Evolutionary conservation across 2,329 filamentous ascomycete genomes (phyloP).

Genomic region (Colletotrichum musicola): DNA sequence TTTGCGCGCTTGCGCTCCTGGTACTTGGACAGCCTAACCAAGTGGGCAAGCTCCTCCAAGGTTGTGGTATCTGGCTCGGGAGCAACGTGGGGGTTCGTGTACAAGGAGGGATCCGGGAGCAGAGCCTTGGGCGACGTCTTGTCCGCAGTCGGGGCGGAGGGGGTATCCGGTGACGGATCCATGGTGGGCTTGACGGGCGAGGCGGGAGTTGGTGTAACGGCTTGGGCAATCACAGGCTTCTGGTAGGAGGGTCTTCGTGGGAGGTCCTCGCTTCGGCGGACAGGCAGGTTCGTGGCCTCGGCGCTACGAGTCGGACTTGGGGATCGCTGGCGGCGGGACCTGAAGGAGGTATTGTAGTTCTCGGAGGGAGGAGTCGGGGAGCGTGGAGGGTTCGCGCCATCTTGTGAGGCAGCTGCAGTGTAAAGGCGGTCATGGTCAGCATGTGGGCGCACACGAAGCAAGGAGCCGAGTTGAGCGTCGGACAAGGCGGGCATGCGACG

Average conservation of each 20-base stretch:
- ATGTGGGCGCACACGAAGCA: conserved; percentile 13
- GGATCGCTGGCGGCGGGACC: conserved; percentile 65
- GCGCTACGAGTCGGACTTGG: conserved; percentile 66
- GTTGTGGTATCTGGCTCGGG: conserved; percentile 75
- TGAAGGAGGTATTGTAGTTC: conserved; percentile 68
- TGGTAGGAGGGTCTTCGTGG: conserved; percentile 56
- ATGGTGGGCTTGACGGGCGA: conserved; percentile 40
- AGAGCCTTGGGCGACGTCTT: conserved; percentile 63
- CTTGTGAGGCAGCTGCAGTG: conserved; percentile 62
- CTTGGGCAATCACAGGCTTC: conserved; percentile 65
- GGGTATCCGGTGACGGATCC: conserved; percentile 43
- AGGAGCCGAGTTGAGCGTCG: conserved; percentile 13
- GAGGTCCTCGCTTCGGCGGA: conserved; percentile 59
- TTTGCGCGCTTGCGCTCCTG: conserved; percentile 84
- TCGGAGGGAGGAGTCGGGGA: conserved; percentile 53
- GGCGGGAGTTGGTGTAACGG: conserved; percentile 47
- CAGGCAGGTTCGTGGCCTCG: conserved; percentile 56
- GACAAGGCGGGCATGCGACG: conserved; percentile 51
- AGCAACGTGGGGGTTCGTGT: conserved; percentile 71
- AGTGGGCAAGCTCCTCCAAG: conserved; percentile 81
- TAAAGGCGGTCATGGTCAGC: conserved; percentile 42
- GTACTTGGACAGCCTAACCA: conserved; percentile 82
- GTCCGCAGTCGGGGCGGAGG: conserved; percentile 50
- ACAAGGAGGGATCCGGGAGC: conserved; percentile 74
- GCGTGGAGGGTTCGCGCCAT: conserved; percentile 56